Percentiles rank a stretch among this genome's conserved stretches.
Evolutionary conservation across 805 yeast genomes (phyloP).

Genomic region (Wickerhamiella parazyma): DNA sequence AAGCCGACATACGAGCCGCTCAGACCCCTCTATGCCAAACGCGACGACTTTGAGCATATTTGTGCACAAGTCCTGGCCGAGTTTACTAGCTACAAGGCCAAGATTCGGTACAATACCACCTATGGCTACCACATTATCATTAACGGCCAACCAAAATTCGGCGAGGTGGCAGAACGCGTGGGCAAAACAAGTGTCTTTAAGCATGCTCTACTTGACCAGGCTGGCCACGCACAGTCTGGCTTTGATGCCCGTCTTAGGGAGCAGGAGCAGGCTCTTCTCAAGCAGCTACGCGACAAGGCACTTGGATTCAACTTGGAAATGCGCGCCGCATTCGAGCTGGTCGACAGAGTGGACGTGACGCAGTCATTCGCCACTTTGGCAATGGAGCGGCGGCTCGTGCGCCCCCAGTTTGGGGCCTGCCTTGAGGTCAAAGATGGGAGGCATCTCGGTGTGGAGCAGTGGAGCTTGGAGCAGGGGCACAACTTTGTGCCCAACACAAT

Average conservation of each 20-base stretch:
- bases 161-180: background rate
- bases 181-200: background rate
- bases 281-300: slow-evolving; percentile 35
- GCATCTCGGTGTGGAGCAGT: slow-evolving; percentile 77
- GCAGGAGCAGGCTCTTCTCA: slow-evolving; percentile 45
- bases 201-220: slow-evolving; percentile 17
- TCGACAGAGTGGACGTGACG: slow-evolving; percentile 61
- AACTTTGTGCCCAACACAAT: slow-evolving; percentile 40
- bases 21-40: background rate
- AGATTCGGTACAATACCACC: background rate
- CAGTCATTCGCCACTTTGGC: slow-evolving; percentile 63
- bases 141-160: background rate
- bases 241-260: slow-evolving; percentile 34
- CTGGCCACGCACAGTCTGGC: slow-evolving; percentile 37
- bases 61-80: background rate
- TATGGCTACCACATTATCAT: slow-evolving; percentile 1
- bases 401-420: slow-evolving; percentile 42
- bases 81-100: background rate
- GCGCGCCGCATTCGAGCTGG: slow-evolving; percentile 35
- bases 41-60: background rate
- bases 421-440: slow-evolving; percentile 53
- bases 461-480: slow-evolving; percentile 32
- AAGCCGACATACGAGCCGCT: background rate
- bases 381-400: slow-evolving; percentile 43
- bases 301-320: slow-evolving; percentile 34